Evolutionary conservation across 2,329 filamentous ascomycete genomes (phyloP).

Genomic region (Verticillium nubilum): DNA sequence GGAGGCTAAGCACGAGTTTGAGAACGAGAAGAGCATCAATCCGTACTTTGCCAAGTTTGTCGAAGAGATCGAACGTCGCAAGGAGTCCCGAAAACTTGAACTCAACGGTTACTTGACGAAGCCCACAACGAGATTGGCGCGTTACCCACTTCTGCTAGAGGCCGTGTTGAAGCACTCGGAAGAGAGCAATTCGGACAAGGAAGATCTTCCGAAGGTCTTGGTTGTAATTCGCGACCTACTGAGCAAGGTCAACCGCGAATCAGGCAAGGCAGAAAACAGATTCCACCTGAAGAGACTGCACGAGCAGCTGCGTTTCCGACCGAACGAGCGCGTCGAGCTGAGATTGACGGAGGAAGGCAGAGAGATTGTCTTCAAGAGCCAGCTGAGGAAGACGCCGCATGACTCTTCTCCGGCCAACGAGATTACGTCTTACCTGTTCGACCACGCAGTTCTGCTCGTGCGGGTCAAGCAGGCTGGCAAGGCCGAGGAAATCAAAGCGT

Average conservation of each 20-base stretch:
- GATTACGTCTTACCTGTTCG: conserved; percentile 92
- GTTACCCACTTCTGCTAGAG: conserved; percentile 88
- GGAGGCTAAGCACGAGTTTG: conserved; percentile 96
- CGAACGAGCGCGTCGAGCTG: conserved; percentile 86
- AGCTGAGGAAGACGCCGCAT: conserved; percentile 85
- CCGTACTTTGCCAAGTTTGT: conserved; percentile 84
- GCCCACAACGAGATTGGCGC: conserved; percentile 87
- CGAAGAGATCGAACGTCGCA: conserved; percentile 91
- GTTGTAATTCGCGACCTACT: conserved; percentile 82
- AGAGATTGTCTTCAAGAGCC: conserved; percentile 90
- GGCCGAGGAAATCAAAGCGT: conserved; percentile 89
- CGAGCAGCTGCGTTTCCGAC: conserved; percentile 83
- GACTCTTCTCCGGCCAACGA: conserved; percentile 62
- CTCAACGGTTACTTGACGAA: conserved; percentile 97
- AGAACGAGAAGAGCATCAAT: conserved; percentile 88
- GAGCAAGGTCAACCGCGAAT: conserved; percentile 85
- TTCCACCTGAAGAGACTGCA: conserved; percentile 93
- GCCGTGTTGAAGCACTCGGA: conserved; percentile 89
- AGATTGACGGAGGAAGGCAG: conserved; percentile 91
- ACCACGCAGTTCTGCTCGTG: conserved; percentile 90
- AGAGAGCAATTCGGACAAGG: conserved; percentile 81
- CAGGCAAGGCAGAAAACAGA: conserved; percentile 93
- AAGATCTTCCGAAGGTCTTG: conserved; percentile 87
- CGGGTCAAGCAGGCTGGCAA: conserved; percentile 90
- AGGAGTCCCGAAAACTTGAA: conserved; percentile 94